Percentiles rank a stretch among this genome's conserved stretches.
phyloP scores from a whole-genome alignment of 768 basidiomycete genomes.

The Hericium coralloides region DNA sequence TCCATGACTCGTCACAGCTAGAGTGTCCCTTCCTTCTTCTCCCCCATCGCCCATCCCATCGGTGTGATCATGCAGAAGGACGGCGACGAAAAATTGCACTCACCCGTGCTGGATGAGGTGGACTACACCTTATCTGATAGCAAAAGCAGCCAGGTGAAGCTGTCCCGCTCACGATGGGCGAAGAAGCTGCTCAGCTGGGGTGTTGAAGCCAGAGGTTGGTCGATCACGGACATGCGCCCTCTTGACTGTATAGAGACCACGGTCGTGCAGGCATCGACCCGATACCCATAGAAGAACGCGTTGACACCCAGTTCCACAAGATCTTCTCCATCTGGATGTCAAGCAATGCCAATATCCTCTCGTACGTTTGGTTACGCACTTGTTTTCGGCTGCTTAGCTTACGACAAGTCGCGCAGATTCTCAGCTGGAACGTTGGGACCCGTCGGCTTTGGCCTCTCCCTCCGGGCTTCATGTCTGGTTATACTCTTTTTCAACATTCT shows the following conservation, averaged over 20 bases:
- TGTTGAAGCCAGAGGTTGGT: constrained; percentile 24
- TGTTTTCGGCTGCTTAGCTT: not conserved
- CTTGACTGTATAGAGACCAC: not conserved
- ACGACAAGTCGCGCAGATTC: constrained; percentile 22
- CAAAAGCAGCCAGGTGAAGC: too few relatives aligned
- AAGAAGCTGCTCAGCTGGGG: constrained; percentile 22
- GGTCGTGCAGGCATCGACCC: constrained; percentile 25
- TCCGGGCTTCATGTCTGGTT: constrained; percentile 35
- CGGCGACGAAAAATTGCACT: too few relatives aligned
- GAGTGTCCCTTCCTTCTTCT: too few relatives aligned
- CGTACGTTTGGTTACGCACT: constrained; percentile 17
- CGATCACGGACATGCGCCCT: not conserved
- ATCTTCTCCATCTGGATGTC: constrained; percentile 35
- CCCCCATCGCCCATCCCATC: too few relatives aligned
- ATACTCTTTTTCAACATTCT: constrained; percentile 41
- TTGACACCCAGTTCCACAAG: constrained; percentile 31
- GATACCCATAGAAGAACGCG: constrained; percentile 23
- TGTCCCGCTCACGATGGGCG: constrained; percentile 1
- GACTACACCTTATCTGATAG: too few relatives aligned
- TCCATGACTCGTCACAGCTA: too few relatives aligned
- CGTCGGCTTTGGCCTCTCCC: constrained; percentile 31
- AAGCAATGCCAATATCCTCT: constrained; percentile 31
- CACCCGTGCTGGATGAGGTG: not conserved
- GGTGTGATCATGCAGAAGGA: too few relatives aligned
- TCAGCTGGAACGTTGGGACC: constrained; percentile 41